Conservation (phyloP, 192 early-diverging fungal species). For the Coemansia pectinata region DNA sequence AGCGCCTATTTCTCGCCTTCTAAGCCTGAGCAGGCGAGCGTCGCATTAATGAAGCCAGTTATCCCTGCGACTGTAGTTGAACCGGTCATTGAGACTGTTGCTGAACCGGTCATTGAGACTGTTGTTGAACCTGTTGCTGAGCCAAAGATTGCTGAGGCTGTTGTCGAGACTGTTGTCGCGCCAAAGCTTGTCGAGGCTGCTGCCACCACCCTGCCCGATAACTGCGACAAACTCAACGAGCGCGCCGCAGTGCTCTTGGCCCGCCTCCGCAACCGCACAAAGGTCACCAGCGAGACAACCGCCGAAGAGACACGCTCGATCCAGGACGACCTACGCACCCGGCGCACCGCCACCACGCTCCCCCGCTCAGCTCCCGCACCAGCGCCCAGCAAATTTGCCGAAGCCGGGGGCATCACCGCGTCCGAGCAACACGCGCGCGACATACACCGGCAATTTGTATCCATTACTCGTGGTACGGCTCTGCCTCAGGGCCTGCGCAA, state of each 20-base stretch:
- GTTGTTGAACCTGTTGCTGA: neutral
- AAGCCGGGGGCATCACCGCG: neutral
- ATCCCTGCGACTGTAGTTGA: neutral
- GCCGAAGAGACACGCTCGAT: conserved; percentile 37
- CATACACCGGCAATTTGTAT: conserved; percentile 41
- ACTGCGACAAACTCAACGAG: neutral
- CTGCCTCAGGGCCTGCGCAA: conserved; percentile 32
- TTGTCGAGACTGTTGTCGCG: neutral
- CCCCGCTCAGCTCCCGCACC: neutral
- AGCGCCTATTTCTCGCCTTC: conserved; percentile 26
- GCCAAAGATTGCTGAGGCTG: neutral
- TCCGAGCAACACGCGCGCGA: conserved; percentile 22
- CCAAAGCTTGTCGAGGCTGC: neutral
- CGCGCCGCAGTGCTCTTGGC: conserved; percentile 22
- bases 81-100: neutral
- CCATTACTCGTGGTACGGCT: conserved; percentile 6
- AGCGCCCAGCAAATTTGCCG: neutral
- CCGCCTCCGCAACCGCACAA: conserved; percentile 33
- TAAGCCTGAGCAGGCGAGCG: no score
- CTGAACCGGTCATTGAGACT: neutral
- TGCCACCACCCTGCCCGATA: neutral
- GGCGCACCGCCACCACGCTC: neutral
- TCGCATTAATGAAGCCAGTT: neutral
- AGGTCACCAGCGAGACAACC: neutral
- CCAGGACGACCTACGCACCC: conserved; percentile 32